Evolutionary conservation across 805 yeast genomes (phyloP), one percentile per base, ranked within the genome.

Genomic region (Yamadazyma kitorensis): DNA sequence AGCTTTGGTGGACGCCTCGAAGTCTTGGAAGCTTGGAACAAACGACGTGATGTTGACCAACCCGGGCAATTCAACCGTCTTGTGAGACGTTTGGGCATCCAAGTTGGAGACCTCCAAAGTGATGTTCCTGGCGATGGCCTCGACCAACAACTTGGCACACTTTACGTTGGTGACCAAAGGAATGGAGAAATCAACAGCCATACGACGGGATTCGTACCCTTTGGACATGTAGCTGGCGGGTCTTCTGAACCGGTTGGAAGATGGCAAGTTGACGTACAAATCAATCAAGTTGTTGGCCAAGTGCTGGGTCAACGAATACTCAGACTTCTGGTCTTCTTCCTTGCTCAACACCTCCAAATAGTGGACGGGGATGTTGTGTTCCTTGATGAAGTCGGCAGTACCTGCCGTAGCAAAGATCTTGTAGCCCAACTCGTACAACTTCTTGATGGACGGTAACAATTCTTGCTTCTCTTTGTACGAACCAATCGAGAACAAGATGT

Each of bases 141-240:
- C 98, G 47, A 93, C 81, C 64, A 93, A 73, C 48, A 93, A 72
- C 68, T 93, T 93, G 43, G 99, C 99, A 72, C 89, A 82, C 68
- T 93, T 93, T 48, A 93, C 98, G 57, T 93, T 93, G 46, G 99
- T 93, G 32, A 93, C 96, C 60, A 93, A 74, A 33, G 99, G 99
- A 57, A 93, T 88, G 33, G 97, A 89, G 61, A 86, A 94, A 67
- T 93, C 99, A 47, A 93, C 97, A 49, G 99, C 98, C 98, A 93
- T 86, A 74, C 99, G 93, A 76, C 99, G 94, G 29, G 98, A 86
- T 64, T 78, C 81, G 75, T 93, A 93, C 61, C 99, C 99, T 70
- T 86, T 88, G 18, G 96, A 86, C 74, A 93, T 87, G 68, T 93
- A 93, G 43, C 91, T 84, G 36, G 99, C 97, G 42, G 99, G 99